These are phyloP conservation scores for Umbilicus rupestris DNA, from an alignment of 164 flowering plant genomes.

Conservation along the genomic window DNA sequence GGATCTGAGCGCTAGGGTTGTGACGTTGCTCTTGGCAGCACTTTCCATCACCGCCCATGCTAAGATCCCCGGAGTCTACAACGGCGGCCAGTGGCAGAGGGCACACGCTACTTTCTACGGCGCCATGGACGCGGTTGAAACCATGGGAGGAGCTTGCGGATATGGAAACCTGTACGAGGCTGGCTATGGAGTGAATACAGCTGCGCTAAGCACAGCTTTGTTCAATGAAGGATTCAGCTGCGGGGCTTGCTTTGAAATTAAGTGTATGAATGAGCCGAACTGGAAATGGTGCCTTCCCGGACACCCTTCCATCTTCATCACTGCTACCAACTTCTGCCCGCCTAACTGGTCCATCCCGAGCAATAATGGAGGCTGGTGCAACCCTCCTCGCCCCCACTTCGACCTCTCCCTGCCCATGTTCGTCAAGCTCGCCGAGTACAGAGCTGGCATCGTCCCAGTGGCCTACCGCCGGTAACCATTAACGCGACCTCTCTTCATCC, in stretches of 20 bases:
- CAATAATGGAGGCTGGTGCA: constrained; percentile 10
- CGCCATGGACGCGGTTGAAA: too few relatives aligned
- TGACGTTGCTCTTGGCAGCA: too few relatives aligned
- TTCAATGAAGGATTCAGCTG: constrained; percentile 3
- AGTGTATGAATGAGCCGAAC: background rate
- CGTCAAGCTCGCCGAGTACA: background rate
- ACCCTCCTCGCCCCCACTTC: constrained; percentile 9
- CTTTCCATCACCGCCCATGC: too few relatives aligned
- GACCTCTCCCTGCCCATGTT: constrained; percentile 8
- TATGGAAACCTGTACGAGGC: constrained; percentile 1
- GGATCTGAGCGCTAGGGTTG: too few relatives aligned
- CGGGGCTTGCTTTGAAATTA: constrained; percentile 2
- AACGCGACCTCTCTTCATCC: too few relatives aligned
- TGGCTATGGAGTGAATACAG: constrained; percentile 4
- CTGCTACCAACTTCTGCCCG: constrained; percentile 9
- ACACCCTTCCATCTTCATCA: constrained; percentile 6
- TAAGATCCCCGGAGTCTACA: too few relatives aligned
- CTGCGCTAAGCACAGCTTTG: constrained; percentile 9
- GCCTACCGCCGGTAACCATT: constrained; percentile 2
- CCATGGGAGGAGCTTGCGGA: constrained; percentile 8
- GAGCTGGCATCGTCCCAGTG: constrained; percentile 6
- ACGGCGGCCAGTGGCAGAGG: too few relatives aligned
- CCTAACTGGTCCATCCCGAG: constrained; percentile 2
- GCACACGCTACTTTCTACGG: too few relatives aligned
- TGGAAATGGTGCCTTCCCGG: constrained; percentile 1